These are phyloP conservation scores for Venturia asperata DNA, from an alignment of 2,329 filamentous ascomycete genomes.

Conservation along the genomic window DNA sequence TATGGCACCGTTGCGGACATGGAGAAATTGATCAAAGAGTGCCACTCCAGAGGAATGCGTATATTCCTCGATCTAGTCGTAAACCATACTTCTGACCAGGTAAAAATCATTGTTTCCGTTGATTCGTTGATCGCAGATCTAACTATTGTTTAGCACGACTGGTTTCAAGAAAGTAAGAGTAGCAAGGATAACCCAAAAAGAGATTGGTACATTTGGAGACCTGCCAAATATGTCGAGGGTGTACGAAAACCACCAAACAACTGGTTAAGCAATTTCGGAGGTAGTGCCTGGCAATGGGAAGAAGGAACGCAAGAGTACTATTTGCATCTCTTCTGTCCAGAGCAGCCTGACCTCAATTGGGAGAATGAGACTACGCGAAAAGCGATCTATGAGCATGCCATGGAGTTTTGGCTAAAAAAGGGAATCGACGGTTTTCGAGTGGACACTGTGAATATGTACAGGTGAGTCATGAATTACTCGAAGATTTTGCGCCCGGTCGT, in stretches of 20 bases:
- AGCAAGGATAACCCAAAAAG: constrained; percentile 57
- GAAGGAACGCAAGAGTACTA: constrained; percentile 20
- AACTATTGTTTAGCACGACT: constrained; percentile 30
- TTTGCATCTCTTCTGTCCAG: constrained; percentile 20
- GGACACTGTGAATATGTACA: constrained; percentile 21
- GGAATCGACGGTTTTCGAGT: constrained; percentile 20
- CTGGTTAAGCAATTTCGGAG: constrained; percentile 39
- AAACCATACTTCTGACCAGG: constrained; percentile 63
- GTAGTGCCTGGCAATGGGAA: constrained; percentile 24
- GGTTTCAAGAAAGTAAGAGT: constrained; percentile 61
- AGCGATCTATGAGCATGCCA: constrained; percentile 22
- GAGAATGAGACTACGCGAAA: constrained; percentile 18
- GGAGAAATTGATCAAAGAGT: constrained; percentile 52
- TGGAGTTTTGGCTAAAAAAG: constrained; percentile 19
- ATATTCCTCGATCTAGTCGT: constrained; percentile 70
- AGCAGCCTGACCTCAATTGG: constrained; percentile 20
- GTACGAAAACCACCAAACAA: constrained; percentile 25
- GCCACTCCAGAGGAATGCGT: constrained; percentile 58
- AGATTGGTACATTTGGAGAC: constrained; percentile 51
- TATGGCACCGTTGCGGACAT: constrained; percentile 63
- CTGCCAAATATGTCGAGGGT: constrained; percentile 18
- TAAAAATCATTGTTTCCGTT: neutral
- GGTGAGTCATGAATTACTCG: neutral
- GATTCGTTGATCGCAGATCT: neutral
- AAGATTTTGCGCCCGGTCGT: too few relatives aligned